Evolutionary conservation across 2,329 filamentous ascomycete species (phyloP).

Genomic region (Colletotrichum sp.): DNA sequence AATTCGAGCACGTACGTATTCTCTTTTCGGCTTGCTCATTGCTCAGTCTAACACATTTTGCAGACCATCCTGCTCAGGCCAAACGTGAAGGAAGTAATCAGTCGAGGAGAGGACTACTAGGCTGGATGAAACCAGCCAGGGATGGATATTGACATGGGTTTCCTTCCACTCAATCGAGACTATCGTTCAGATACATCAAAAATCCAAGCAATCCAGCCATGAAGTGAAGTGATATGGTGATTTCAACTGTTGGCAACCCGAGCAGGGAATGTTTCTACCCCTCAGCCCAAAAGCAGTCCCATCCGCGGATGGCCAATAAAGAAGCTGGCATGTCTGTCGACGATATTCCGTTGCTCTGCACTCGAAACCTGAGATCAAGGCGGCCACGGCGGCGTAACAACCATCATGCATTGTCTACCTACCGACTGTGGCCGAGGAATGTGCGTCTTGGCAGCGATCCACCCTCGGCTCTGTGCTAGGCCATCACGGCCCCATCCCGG

Average conservation of each 20-base stretch:
- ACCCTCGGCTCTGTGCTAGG: neutral
- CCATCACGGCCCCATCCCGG: neutral
- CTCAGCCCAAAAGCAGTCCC: neutral
- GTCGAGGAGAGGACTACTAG: slow-evolving; percentile 84
- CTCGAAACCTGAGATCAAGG: neutral
- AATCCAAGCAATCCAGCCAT: slow-evolving; percentile 4
- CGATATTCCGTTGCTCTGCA: accelerated
- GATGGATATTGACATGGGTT: slow-evolving; percentile 4
- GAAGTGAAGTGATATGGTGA: neutral
- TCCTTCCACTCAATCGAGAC: slow-evolving; percentile 11
- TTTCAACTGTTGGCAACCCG: neutral
- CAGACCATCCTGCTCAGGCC: slow-evolving; percentile 80
- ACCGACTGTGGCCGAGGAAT: neutral
- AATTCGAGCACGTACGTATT: slow-evolving; percentile 86
- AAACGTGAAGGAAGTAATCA: slow-evolving; percentile 86
- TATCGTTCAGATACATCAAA: slow-evolving; percentile 15
- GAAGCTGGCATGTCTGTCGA: neutral
- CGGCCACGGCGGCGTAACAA: neutral
- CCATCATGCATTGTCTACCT: neutral
- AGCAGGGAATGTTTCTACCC: accelerated
- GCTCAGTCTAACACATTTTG: slow-evolving; percentile 9
- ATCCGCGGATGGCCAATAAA: neutral
- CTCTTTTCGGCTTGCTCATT: neutral
- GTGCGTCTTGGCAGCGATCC: neutral
- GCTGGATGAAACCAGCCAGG: neutral